These are phyloP conservation scores for Colletotrichum orchidophilum DNA, from an alignment of 2,329 filamentous ascomycete species.

Conservation along the genomic window DNA sequence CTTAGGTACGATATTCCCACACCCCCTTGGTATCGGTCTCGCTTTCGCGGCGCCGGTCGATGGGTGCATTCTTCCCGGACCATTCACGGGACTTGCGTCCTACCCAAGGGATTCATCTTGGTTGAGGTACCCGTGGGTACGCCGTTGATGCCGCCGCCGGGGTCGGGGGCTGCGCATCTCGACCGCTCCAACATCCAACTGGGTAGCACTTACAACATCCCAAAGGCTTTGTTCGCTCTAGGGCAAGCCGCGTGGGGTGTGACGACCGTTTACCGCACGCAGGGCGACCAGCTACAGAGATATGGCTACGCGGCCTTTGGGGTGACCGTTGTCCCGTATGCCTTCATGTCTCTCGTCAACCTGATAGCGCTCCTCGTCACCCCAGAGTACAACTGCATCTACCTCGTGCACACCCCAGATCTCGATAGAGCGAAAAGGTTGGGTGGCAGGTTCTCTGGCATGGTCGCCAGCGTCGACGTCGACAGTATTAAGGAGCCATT, in stretches of 20 bases:
- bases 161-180: constrained; percentile 6
- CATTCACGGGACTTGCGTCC: constrained; percentile 25
- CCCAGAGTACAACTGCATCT: constrained; percentile 41
- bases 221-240: constrained; percentile 33
- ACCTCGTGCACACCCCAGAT: constrained; percentile 36
- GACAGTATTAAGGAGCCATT: constrained; percentile 25
- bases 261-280: constrained; percentile 37
- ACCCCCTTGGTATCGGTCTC: constrained; percentile 16
- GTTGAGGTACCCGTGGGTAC: constrained; percentile 31
- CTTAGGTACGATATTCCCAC: constrained; percentile 22
- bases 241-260: constrained; percentile 37
- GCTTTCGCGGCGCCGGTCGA: constrained; percentile 24
- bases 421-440: constrained; percentile 24
- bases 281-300: constrained; percentile 38
- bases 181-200: constrained; percentile 22
- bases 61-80: constrained; percentile 29
- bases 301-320: constrained; percentile 45
- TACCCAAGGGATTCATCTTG: constrained; percentile 26
- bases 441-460: constrained; percentile 20
- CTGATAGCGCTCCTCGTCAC: constrained; percentile 38
- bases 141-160: constrained; percentile 30
- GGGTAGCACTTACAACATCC: constrained; percentile 35
- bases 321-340: constrained; percentile 42
- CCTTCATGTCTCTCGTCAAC: constrained; percentile 43
- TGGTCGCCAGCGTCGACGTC: constrained; percentile 26